Base-by-base conservation (phyloP, 225 moss, liverwort and hornwort species). In the Asterella californica region DNA sequence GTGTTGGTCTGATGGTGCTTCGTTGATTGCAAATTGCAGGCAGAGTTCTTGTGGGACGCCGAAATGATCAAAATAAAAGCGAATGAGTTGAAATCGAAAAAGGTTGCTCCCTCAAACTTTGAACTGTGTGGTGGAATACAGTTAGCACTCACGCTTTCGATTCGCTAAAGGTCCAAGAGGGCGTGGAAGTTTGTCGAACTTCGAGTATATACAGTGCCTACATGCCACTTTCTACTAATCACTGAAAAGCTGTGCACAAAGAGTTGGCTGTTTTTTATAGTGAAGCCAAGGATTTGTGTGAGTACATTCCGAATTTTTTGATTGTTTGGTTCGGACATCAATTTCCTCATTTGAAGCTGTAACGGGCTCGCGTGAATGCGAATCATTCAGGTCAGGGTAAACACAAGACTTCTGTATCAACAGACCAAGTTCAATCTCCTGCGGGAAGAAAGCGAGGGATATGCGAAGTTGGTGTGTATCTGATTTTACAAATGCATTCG, bases 21-120 rank as follows among this genome's bases (percentile, higher is more conserved):
- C 7, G 36, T 67, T 36, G 36, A 67, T 18, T 67, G 15, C 57
- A 32, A 32, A 62, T 48, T 42, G n/a, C 90, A 96, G 96, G 96
- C 96, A 80, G 96, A 97, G 76, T 97, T 97, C 87, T 79, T 97
- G 61, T 97, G 91, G 91, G 96, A 97, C 70, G 93, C 96, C 79
- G 96, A 97, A 81, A 89, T 97, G 96, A 97, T 97, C 87, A 94
- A 91, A 86, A 97, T 97, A 52, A 97, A 97, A 84, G 94, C 96
- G 38, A 91, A 91, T 38, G 96, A 97, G 72, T 47, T 97, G 82
- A 97, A 97, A 87, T 89, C 96, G 52, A 97, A 97, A 87, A 94
- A 97, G 96, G 96, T 96, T 22, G 47, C 54, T 10, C 27, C 4
- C 52, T 42, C 27, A 54, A 76, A 63, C 37, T 85, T 79, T 9